These are phyloP conservation scores for Spergularia bocconei DNA, from an alignment of 148 eudicot species.

Conservation along the genomic window DNA sequence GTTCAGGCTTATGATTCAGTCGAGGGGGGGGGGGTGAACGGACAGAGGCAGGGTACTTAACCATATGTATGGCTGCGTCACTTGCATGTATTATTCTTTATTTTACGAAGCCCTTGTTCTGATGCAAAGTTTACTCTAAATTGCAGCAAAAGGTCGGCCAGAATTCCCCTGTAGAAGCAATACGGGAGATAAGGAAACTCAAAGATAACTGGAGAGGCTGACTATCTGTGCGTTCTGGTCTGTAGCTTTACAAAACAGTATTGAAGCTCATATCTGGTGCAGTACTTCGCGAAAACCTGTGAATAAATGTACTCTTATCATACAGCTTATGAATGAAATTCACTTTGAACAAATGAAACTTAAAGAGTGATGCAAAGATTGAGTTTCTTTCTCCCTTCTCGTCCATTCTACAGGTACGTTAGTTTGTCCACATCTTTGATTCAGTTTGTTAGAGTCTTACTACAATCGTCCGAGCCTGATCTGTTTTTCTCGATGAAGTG, in stretches of 20 bases:
- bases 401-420: background rate
- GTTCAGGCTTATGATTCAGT: too few species aligned
- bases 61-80: background rate
- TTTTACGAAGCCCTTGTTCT: background rate
- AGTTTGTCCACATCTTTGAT: too few species aligned
- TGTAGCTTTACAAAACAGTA: slow-evolving; percentile 17
- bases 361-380: slow-evolving; percentile 9
- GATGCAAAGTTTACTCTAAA: slow-evolving; percentile 7
- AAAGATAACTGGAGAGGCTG: slow-evolving; percentile 92
- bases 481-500: too few species aligned
- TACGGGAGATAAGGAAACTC: slow-evolving; percentile 63
- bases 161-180: slow-evolving; percentile 66
- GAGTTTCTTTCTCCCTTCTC: background rate
- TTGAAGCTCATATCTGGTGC: slow-evolving; percentile 2
- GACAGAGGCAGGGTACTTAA: background rate
- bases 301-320: background rate
- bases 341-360: background rate
- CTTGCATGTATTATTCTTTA: background rate
- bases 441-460: too few species aligned
- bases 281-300: background rate
- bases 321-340: background rate
- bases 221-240: slow-evolving; percentile 11
- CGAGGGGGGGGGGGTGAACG: too few species aligned
- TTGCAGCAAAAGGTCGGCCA: slow-evolving; percentile 61
- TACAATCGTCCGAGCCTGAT: too few species aligned